These are phyloP conservation scores for Hypomyces rosellus DNA, from an alignment of 2,329 filamentous ascomycete genomes.

Conservation along the genomic window DNA sequence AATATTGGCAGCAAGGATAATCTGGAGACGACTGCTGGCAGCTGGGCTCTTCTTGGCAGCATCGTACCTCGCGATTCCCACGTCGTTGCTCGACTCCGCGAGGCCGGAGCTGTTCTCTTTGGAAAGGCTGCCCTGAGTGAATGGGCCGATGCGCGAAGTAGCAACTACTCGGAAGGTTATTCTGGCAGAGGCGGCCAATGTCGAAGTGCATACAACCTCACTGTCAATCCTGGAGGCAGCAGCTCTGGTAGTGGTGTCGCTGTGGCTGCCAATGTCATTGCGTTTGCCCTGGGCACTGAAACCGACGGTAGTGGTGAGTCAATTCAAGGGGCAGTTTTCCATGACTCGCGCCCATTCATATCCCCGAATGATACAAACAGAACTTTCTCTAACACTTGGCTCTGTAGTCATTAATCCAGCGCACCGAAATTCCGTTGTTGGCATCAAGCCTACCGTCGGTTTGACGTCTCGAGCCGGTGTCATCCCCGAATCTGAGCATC, in stretches of 20 bases:
- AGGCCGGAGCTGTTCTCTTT: slow-evolving; percentile 61
- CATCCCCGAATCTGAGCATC: slow-evolving; percentile 60
- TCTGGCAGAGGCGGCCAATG: slow-evolving; percentile 58
- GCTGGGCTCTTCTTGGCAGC: slow-evolving; percentile 58
- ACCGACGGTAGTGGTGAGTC: slow-evolving; percentile 57
- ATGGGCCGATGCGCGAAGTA: slow-evolving; percentile 67
- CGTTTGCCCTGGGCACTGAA: slow-evolving; percentile 66
- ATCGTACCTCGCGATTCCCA: slow-evolving; percentile 62
- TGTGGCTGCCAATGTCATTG: slow-evolving; percentile 56
- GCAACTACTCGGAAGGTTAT: slow-evolving; percentile 62
- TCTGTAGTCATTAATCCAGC: slow-evolving; percentile 60
- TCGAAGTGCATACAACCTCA: slow-evolving; percentile 62
- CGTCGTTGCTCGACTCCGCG: slow-evolving; percentile 54
- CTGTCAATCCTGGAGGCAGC: slow-evolving; percentile 61
- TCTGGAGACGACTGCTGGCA: slow-evolving; percentile 69
- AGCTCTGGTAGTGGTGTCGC: slow-evolving; percentile 61
- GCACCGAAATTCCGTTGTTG: slow-evolving; percentile 61
- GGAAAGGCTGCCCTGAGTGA: slow-evolving; percentile 67
- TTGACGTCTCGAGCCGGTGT: slow-evolving; percentile 58
- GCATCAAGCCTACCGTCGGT: slow-evolving; percentile 71
- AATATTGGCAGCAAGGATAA: slow-evolving; percentile 63
- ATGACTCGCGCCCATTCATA: no score
- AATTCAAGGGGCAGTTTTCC: no score
- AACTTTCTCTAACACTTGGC: no score
- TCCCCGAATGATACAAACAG: no score